phyloP scores from a whole-genome alignment of 169 alveolate genomes.

The Amoebophrya sp. region DNA sequence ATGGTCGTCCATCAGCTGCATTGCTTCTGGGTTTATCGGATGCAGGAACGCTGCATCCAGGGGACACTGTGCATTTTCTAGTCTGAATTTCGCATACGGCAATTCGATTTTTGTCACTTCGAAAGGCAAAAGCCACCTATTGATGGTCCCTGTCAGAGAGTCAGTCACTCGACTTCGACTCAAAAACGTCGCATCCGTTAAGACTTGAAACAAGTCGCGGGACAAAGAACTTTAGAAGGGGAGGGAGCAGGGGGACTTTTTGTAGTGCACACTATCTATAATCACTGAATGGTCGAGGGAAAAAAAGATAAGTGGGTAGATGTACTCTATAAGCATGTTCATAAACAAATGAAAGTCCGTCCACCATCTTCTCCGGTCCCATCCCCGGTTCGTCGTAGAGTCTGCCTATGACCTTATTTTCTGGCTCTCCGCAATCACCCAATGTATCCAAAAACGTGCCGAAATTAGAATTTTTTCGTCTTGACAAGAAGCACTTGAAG shows the following conservation, averaged over 20 bases:
- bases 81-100: neutral
- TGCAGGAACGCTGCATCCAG: neutral
- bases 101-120: neutral
- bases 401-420: neutral
- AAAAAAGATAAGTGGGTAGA: too few species aligned
- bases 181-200: neutral
- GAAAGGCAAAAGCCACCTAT: neutral
- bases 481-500: too few species aligned
- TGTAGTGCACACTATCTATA: too few species aligned
- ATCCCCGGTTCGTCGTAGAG: neutral
- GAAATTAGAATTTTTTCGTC: too few species aligned
- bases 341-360: neutral
- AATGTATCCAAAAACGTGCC: neutral
- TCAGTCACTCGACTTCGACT: neutral
- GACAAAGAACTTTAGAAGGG: too few species aligned
- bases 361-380: neutral
- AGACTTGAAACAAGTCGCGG: neutral
- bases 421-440: neutral
- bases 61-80: neutral
- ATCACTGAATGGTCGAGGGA: too few species aligned
- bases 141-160: neutral
- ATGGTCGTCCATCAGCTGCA: neutral
- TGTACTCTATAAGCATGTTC: too few species aligned
- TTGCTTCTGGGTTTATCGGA: neutral
- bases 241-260: too few species aligned